Conservation (phyloP, 2,329 filamentous ascomycete species). For the Alternaria solani region DNA sequence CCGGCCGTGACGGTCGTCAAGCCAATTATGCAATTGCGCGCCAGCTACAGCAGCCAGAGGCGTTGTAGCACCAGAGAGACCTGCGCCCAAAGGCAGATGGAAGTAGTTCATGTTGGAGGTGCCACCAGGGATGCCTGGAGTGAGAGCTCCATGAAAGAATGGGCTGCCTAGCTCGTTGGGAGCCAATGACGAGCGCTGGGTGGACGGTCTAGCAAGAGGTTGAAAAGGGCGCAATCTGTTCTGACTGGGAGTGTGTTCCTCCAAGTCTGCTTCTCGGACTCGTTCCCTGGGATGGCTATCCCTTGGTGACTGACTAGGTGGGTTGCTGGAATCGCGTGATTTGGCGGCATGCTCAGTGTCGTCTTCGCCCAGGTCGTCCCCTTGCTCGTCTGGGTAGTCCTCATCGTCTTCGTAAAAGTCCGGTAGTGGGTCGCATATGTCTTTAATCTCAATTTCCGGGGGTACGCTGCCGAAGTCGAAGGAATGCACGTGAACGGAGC, state of each 20-base stretch:
- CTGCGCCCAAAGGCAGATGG: conserved; percentile 75
- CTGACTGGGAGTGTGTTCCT: conserved; percentile 26
- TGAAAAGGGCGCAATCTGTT: conserved; percentile 35
- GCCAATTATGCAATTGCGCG: conserved; percentile 68
- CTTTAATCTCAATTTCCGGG: conserved; percentile 90
- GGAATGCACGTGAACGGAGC: conserved; percentile 90
- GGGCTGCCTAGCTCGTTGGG: conserved; percentile 49
- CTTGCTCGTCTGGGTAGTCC: conserved; percentile 68
- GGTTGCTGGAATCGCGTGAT: conserved; percentile 33
- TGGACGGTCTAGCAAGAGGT: conserved; percentile 37
- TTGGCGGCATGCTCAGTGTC: conserved; percentile 25
- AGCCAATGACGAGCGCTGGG: conserved; percentile 39
- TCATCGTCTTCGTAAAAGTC: conserved; percentile 93
- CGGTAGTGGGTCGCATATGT: conserved; percentile 92
- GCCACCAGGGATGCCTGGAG: conserved; percentile 71
- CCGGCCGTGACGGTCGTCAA: conserved; percentile 43
- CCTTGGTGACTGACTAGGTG: conserved; percentile 46
- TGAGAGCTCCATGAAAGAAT: conserved; percentile 54
- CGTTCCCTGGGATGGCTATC: conserved; percentile 38
- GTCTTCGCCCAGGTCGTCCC: conserved; percentile 50
- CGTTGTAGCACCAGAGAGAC: conserved; percentile 78
- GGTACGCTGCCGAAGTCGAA: conserved; percentile 89
- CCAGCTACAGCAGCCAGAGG: conserved; percentile 81
- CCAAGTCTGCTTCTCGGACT: conserved; percentile 28
- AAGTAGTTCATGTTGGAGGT: conserved; percentile 84